A percentile compares a stretch with the other conserved stretches of the same genome.
These are phyloP conservation scores for Spiraea crenata DNA, from an alignment of 331 rosid genomes.

Conservation along the genomic window DNA sequence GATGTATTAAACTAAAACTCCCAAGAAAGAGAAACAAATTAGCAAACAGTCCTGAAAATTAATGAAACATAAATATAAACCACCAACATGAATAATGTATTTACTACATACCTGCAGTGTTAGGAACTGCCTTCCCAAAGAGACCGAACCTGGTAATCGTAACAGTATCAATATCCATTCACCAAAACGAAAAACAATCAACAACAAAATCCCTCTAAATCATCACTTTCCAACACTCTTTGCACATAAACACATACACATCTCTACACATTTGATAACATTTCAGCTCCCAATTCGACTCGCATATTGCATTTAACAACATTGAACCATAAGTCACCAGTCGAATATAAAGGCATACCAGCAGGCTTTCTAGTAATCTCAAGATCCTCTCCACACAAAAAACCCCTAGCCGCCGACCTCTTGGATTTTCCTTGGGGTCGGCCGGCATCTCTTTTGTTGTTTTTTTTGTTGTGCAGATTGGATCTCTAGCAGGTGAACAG, in stretches of 20 bases:
- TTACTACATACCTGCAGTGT: constrained; percentile 65
- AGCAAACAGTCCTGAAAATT: constrained; percentile 2
- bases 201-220: background rate
- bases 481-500: too few species aligned
- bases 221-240: background rate
- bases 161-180: constrained; percentile 1
- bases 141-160: constrained; percentile 48
- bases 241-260: background rate
- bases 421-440: too few species aligned
- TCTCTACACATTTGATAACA: background rate
- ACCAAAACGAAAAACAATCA: background rate
- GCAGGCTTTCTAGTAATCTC: constrained; percentile 76
- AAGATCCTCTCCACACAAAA: too few species aligned
- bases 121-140: constrained; percentile 90
- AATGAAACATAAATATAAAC: background rate
- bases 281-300: background rate
- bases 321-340: background rate
- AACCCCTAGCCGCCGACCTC: too few species aligned
- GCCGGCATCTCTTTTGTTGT: too few species aligned
- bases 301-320: background rate
- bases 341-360: constrained; percentile 40
- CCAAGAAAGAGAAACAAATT: too few species aligned
- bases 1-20: background rate
- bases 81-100: too few species aligned
- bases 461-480: too few species aligned